Percentiles rank a stretch among this genome's conserved stretches.
Conservation (phyloP, 345 rosid species). For the Garcia nutans region DNA sequence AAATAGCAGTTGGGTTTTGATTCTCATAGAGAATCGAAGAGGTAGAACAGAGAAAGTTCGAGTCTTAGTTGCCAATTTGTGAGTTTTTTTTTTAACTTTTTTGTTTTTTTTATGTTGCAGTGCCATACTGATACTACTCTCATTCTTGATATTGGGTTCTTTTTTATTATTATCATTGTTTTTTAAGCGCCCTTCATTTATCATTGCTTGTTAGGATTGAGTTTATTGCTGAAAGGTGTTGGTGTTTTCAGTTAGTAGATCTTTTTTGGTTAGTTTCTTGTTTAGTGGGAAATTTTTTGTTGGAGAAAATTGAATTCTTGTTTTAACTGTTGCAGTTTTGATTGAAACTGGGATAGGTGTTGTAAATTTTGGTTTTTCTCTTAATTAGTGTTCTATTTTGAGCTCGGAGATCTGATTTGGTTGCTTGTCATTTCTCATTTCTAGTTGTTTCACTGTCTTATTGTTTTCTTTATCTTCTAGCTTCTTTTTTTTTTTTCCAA, state of each 20-base stretch:
- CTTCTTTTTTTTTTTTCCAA: not conserved
- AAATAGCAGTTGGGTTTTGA: constrained; percentile 20
- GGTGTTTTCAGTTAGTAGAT: constrained; percentile 1
- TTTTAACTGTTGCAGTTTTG: constrained; percentile 6
- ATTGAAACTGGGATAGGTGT: not conserved
- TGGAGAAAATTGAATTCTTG: constrained; percentile 5
- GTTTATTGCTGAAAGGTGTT: not conserved
- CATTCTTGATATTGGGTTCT: not conserved
- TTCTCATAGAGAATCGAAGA: not conserved
- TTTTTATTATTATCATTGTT: not conserved
- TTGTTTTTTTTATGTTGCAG: not conserved
- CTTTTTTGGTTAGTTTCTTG: constrained; percentile 5
- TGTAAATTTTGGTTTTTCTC: not conserved
- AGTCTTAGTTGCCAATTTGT: constrained; percentile 10
- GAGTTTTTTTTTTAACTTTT: constrained; percentile 1
- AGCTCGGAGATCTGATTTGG: constrained; percentile 3
- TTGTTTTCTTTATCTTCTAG: not conserved
- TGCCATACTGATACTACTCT: not conserved
- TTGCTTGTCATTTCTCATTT: constrained; percentile 1
- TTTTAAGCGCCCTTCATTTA: not conserved
- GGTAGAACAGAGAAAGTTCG: not conserved
- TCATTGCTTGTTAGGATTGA: constrained; percentile 7
- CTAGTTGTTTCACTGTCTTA: constrained; percentile 2
- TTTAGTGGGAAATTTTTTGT: not conserved
- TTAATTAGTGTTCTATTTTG: not conserved